Evolutionary conservation across 192 early-diverging fungal species (phyloP).

Genomic region (Irineochytrium annulatum): DNA sequence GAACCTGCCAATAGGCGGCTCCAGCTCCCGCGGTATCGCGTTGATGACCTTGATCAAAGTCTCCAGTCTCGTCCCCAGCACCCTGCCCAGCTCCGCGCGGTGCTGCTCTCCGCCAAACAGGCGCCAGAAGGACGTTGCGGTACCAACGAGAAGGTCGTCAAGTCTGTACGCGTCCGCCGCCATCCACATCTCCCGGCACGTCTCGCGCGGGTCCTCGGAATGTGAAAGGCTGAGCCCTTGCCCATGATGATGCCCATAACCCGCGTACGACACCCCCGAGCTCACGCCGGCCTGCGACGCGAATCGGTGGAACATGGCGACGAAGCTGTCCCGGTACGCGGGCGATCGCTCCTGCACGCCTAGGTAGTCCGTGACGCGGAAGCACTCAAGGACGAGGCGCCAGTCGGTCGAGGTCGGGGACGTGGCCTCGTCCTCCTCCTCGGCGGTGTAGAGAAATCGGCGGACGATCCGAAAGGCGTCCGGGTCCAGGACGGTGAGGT

Average conservation of each 20-base stretch:
- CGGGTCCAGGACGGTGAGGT: not conserved
- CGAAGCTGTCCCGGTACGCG: conserved; percentile 8
- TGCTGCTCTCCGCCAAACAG: conserved; percentile 12
- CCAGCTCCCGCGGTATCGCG: conserved; percentile 15
- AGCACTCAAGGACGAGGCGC: conserved; percentile 20
- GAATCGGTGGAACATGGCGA: conserved; percentile 5
- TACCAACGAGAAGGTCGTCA: conserved; percentile 11
- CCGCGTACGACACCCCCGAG: not conserved
- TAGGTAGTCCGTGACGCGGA: not conserved
- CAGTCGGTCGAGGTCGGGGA: conserved; percentile 13
- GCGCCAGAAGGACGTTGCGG: conserved; percentile 16
- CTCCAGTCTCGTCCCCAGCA: conserved; percentile 1
- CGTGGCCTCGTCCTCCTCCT: conserved; percentile 25
- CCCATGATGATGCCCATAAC: too few species aligned
- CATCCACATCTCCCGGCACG: conserved; percentile 20
- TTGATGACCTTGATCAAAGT: conserved; percentile 18
- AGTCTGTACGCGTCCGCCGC: not conserved
- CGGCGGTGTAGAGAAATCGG: conserved; percentile 15
- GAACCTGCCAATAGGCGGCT: conserved; percentile 19
- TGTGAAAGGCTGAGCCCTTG: too few species aligned
- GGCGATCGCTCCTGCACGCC: conserved; percentile 10
- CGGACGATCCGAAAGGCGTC: conserved; percentile 25
- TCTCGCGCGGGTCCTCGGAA: not conserved
- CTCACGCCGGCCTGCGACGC: too few species aligned
- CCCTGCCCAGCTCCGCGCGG: not conserved